Base-by-base conservation (phyloP, 148 eudicot genomes). In the Camellia sinensis region DNA sequence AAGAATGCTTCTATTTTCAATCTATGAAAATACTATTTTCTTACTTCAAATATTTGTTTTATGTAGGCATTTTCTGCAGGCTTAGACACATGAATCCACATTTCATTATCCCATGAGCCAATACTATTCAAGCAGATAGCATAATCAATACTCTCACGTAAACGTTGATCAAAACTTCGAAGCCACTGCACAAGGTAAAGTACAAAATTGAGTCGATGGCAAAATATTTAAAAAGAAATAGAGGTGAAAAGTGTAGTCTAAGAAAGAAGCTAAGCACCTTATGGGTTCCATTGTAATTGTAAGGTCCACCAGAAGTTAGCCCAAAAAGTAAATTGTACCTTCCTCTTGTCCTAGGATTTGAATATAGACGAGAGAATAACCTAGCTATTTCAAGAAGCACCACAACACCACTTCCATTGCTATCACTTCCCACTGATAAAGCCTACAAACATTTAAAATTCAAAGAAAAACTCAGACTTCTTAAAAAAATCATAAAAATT, bases 381-480 rank as follows among this genome's bases (percentile, higher is more conserved):
- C 99, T 85, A 80, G 98, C 99, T 67, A 94, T 88, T 88, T 97
- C 99, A 79, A 97, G 88, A 73, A 97, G 96, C 54, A 91, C 92
- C 80, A 87, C 99, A 82, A 94, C 91, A 62, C 99, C 99, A 87
- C 98, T 97, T 83, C 98, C 99, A 78, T 90, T 97, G 91, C 99
- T 94, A 82, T 97, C 99, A 84, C 94, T 96, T 69, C 99, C 99
- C 81, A 90, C 92, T 68, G 99, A 97, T 68, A 97, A 82, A 52
- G 91, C 96, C 99, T 96, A 82, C 73, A 71, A 80, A 79, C 5
- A 77, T 52, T 61, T 81, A 70, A 70, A 59, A 45, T 56, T 62
- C 29, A 53, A 53, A 18, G 57, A 50, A 78, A 67, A 78, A 53
- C 13, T 63, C 71, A 70, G 72, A 50, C 73, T 76, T 76, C 63